Base-by-base conservation (phyloP, 805 yeast genomes). In the Suhomyces canberraensis region DNA sequence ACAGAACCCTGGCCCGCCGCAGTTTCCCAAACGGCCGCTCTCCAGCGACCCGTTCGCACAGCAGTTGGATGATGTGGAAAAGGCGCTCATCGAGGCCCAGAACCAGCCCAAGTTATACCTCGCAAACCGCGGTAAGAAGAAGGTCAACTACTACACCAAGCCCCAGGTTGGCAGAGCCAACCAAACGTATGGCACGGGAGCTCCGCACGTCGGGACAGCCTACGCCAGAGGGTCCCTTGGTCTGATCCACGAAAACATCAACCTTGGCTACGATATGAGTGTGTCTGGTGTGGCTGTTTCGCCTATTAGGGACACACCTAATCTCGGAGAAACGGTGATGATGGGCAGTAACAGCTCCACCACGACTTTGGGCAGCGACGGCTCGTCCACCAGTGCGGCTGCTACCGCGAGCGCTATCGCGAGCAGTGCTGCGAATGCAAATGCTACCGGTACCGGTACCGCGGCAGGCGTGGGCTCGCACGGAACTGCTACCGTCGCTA, bases 61-160 rank as follows among this genome's bases (percentile, higher is more conserved):
- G 41, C 71, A 66, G 43, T 28, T 55, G 32, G 70, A 63, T 29
- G 29, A 51, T 21, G 56, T 66, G 30, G 61, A 58, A 30, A 60
- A 52, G 40, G 51, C 57, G 20, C 41, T 53, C 43, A 48, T 60
- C 34, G 71, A 65, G 40, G 49, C 50, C 17, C 61, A 61, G 39
- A 51, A 52, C 45, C 67, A 61, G 44, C 69, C 70, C 4, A 22
- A 43, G 16, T 22, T 45, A 25, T 52, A 43, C 28, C 31, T 31
- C 28, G 20, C 17, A 24, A 25, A 15, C 5, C 11, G 31, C 15
- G 32, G 31, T 15, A 29, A 24, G 34, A 35, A 29, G 20, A n/a
- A n/a, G n/a, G n/a, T n/a, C n/a, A n/a, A n/a, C n/a, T n/a, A n/a
- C n/a, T n/a, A n/a, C n/a, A n/a, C n/a, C n/a, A n/a, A n/a, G n/a